Conservation (phyloP, 1,139 yeast genomes). For the Taphrina confusa region DNA sequence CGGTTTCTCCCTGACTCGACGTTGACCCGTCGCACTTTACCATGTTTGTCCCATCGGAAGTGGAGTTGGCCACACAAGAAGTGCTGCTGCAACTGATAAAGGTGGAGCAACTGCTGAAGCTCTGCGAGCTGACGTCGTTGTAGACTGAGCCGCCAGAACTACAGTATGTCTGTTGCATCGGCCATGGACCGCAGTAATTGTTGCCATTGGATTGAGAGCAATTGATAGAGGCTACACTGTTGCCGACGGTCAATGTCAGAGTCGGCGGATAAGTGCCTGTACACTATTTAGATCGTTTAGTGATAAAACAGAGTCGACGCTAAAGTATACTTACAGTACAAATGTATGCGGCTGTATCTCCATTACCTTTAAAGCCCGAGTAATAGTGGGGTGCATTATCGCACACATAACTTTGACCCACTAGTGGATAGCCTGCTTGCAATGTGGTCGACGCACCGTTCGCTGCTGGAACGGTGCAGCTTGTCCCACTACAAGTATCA, state of each 20-base stretch:
- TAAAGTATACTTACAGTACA: neutral
- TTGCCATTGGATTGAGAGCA: neutral
- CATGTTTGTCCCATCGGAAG: slow-evolving; percentile 4
- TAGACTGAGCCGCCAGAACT: neutral
- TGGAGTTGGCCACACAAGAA: neutral
- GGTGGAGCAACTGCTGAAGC: neutral
- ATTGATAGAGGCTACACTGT: neutral
- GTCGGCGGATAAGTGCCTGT: neutral
- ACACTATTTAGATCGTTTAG: too few relatives aligned
- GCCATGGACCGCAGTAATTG: neutral
- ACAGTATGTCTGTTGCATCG: neutral
- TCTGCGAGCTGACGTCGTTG: neutral
- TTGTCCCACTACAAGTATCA: neutral
- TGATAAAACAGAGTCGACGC: too few relatives aligned
- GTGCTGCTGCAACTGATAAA: neutral
- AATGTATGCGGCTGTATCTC: neutral
- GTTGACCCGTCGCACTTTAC: neutral
- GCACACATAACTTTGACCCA: neutral
- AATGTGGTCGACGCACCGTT: neutral
- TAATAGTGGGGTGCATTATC: neutral
- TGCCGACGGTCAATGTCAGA: neutral
- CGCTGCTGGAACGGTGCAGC: neutral
- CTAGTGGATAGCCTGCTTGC: neutral
- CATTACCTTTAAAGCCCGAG: neutral
- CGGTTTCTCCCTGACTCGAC: neutral